Evolutionary conservation across 208 protist species (phyloP), one percentile per base, ranked within the genome.

Genomic region (Leishmania tarentolae): DNA sequence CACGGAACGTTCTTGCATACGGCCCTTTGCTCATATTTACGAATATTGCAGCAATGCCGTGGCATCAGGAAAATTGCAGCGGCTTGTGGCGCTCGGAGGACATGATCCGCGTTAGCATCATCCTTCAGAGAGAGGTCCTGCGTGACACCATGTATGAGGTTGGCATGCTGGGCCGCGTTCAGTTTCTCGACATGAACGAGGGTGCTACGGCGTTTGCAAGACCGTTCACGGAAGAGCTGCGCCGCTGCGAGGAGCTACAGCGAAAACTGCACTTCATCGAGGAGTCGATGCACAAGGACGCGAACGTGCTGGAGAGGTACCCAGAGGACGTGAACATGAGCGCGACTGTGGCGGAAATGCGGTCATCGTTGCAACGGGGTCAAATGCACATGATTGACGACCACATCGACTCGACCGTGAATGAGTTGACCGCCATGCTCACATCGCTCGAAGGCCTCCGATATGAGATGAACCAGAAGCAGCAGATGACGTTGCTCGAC

Each of bases 221-320:
- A 31, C 92, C 98, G 76, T 99, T 99, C 83, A 98, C 99, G 3
- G 91, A 96, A 68, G 98, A 99, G 70, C 97, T 99, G 53, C 97
- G 98, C 50, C 86, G 97, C 52, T 99, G 98, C 87, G 98, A 99
- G 75, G 99, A 99, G 76, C 98, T 99, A 89, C 94, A 99, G 75
- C 92, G 98, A 52, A 99, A 98, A 76, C 80, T 99, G 31, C 91
- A 95, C 69, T 99, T 96, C 81, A 92, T 99, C 53, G 87, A 97
- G 77, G 89, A 81, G 59, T 87, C 90, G 40, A 72, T 94, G 56
- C 75, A 73, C 87, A 69, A 91, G 94, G 90, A 84, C 50, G 86
- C 97, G 81, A 93, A 96, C 9, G 90, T 99, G 91, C 85, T 99
- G 59, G 86, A 90, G 35, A 90, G 88, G 75, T 90, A 94, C 46